These are phyloP conservation scores for Camellia japonica DNA, from an alignment of 148 eudicot species.

Conservation along the genomic window DNA sequence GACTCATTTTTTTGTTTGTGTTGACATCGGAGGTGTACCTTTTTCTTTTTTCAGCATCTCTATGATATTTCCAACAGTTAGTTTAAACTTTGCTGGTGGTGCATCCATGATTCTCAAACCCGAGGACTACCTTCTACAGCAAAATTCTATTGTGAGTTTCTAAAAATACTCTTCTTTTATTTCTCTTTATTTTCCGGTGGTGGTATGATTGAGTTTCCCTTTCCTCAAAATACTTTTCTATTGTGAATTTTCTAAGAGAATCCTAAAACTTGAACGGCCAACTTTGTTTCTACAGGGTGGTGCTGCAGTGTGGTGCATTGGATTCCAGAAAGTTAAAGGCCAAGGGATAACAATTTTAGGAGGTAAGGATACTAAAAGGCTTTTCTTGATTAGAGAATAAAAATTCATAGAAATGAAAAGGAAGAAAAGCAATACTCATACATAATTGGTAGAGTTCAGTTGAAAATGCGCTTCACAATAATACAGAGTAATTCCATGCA, in stretches of 20 bases:
- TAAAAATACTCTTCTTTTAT: background rate
- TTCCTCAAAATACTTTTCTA: background rate
- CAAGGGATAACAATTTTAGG: constrained; percentile 84
- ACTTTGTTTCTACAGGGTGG: constrained; percentile 55
- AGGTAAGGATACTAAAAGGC: constrained; percentile 40
- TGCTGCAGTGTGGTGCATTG: constrained; percentile 88
- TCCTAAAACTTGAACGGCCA: background rate
- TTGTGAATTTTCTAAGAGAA: background rate
- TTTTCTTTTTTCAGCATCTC: constrained; percentile 46
- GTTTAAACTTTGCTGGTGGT: constrained; percentile 74
- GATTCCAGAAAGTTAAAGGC: constrained; percentile 81
- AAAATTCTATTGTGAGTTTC: constrained; percentile 69
- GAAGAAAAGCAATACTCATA: background rate
- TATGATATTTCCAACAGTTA: constrained; percentile 63
- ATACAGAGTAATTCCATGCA: background rate
- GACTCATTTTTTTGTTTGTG: background rate
- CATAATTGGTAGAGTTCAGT: background rate
- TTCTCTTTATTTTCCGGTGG: background rate
- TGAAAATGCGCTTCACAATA: background rate
- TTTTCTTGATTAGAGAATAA: background rate
- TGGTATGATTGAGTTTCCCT: background rate
- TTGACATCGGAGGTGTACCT: constrained; percentile 4
- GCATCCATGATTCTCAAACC: constrained; percentile 77
- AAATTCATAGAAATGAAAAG: background rate
- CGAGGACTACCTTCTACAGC: constrained; percentile 75